Evolutionary conservation across 1,284 basidiomycete species (phyloP), one percentile per base, ranked within the genome.

Genomic region (Schizophyllum amplum): DNA sequence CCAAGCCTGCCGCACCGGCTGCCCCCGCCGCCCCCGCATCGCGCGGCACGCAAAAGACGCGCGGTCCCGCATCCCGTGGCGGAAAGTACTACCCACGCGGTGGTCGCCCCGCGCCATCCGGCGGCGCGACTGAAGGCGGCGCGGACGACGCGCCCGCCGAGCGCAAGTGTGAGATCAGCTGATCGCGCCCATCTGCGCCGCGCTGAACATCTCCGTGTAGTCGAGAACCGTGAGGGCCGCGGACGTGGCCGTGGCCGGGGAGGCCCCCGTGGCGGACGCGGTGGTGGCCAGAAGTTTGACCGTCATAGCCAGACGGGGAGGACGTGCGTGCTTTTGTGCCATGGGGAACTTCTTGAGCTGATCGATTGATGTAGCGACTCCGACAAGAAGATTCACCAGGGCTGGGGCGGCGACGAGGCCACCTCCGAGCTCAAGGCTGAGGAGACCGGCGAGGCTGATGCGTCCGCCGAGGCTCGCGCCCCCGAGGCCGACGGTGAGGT

Each of bases 381-480:
- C 50, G 88, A 93, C 65, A 97, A 97, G 83, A 91, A 91, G 77
- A 74, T 94, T 64, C 87, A 90, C 71, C 90, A 93, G 70, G 88
- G 86, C 62, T 97, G 93, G 93, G 93, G 93, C 62, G 90, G 88
- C 59, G 90, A 92, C 65, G 91, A 94, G 66, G 90, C 86, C 66
- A 78, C 77, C 63, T 71, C 85, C 47, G 92, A 93, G 71, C 77
- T 87, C 66, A 87, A 87, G 72, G 79, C 77, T 51, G 94, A 96
- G 72, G 75, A 86, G 66, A 83, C 79, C 59, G 90, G 84, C 62
- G 73, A 68, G 58, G 72, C 64, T 56, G 83, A 85, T 65, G 89
- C 83, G 61, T 73, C 72, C 57, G 76, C 65, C 47, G 82, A 84
- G 65, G 75, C 56, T 59, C n/a, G n/a, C n/a, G 63, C 68, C 6